phyloP scores from a whole-genome alignment of 2,329 filamentous ascomycete genomes.

The Purpureocillium lavendulum region DNA sequence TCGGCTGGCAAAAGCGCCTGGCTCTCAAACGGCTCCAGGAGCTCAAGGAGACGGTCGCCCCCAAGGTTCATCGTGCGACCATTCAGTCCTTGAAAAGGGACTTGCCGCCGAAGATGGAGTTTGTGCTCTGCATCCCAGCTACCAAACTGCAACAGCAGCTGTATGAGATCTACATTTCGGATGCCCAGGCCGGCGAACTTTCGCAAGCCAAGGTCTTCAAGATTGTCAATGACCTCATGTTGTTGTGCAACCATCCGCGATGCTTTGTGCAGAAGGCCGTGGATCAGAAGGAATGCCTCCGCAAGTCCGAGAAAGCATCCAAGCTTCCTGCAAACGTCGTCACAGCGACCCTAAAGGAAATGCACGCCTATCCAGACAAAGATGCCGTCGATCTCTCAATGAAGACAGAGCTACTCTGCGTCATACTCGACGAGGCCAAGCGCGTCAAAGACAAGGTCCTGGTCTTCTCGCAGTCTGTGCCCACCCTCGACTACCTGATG shows the following conservation, averaged over 20 bases:
- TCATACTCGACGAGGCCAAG: conserved; percentile 60
- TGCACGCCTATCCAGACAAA: conserved; percentile 26
- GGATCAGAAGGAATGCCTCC: not conserved
- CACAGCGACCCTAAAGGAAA: conserved; percentile 23
- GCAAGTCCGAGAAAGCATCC: too few relatives aligned
- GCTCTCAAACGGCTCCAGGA: conserved; percentile 61
- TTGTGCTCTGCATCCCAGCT: conserved; percentile 66
- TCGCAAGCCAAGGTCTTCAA: conserved; percentile 23
- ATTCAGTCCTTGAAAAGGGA: conserved; percentile 55
- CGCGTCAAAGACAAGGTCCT: conserved; percentile 63
- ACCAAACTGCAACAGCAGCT: conserved; percentile 54
- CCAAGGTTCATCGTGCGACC: conserved; percentile 71
- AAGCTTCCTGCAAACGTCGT: conserved; percentile 10
- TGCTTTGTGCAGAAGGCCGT: conserved; percentile 31
- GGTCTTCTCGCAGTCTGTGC: conserved; percentile 68
- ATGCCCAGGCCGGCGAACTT: conserved; percentile 1
- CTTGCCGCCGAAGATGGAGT: conserved; percentile 71
- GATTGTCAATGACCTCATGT: conserved; percentile 27
- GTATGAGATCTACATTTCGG: conserved; percentile 44
- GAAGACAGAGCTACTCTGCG: conserved; percentile 58
- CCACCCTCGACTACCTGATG: conserved; percentile 62
- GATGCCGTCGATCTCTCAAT: conserved; percentile 49
- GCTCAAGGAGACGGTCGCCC: conserved; percentile 62
- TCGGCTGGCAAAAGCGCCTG: conserved; percentile 40
- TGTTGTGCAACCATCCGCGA: conserved; percentile 45